Conservation (phyloP, 2,329 filamentous ascomycete species). For the Phaeoacremonium minimum region DNA sequence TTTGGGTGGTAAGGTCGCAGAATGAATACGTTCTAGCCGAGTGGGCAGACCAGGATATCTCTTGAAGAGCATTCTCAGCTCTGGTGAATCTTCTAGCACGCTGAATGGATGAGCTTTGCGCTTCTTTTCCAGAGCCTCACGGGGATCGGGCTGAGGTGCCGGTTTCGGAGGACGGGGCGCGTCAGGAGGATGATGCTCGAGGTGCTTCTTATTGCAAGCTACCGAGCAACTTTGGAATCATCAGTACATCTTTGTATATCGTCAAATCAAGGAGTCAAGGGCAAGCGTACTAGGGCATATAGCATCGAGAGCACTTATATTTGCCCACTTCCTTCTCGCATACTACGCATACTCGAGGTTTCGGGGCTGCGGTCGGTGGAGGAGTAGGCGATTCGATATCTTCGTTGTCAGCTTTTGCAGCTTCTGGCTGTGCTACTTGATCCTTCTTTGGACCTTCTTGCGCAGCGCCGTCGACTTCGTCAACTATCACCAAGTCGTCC, state of each 20-base stretch:
- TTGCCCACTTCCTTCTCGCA: slow-evolving; percentile 48
- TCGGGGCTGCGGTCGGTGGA: too few relatives aligned
- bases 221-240: slow-evolving; percentile 51
- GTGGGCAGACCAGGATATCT: slow-evolving; percentile 46
- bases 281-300: slow-evolving; percentile 49
- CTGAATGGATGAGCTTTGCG: slow-evolving; percentile 38
- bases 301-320: slow-evolving; percentile 61
- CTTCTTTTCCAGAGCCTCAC: slow-evolving; percentile 6
- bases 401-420: too few relatives aligned
- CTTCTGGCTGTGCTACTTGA: too few relatives aligned
- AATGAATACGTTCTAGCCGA: slow-evolving; percentile 43
- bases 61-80: slow-evolving; percentile 45
- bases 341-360: slow-evolving; percentile 43
- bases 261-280: background rate
- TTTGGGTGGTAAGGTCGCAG: slow-evolving; percentile 41
- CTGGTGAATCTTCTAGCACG: slow-evolving; percentile 44
- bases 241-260: background rate
- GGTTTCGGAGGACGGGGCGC: slow-evolving; percentile 10
- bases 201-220: slow-evolving; percentile 37
- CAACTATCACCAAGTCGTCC: too few relatives aligned
- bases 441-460: too few relatives aligned
- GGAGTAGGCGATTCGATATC: too few relatives aligned
- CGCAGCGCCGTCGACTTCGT: too few relatives aligned
- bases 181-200: slow-evolving; percentile 21
- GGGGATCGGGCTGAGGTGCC: slow-evolving; percentile 7